Evolutionary conservation across 495 filamentous ascomycete species (phyloP).

Genomic region (Podospora australis): DNA sequence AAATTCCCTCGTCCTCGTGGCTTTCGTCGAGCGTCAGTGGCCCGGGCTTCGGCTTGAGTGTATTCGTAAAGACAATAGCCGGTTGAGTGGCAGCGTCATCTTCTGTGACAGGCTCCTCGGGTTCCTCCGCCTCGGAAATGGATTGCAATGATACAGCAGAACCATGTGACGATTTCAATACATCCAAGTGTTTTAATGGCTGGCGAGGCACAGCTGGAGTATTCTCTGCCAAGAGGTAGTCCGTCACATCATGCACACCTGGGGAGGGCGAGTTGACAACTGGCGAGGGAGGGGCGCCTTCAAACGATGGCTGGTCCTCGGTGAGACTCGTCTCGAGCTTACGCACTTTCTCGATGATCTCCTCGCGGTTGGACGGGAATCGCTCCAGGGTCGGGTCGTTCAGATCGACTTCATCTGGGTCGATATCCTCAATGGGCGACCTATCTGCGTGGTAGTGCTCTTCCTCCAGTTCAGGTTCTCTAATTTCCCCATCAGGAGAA

Average conservation of each 20-base stretch:
- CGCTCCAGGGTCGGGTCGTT: slow-evolving; percentile 46
- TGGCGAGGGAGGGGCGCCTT: slow-evolving; percentile 30
- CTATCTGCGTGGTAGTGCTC: not conserved
- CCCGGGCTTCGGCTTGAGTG: slow-evolving; percentile 7
- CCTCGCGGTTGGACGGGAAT: slow-evolving; percentile 44
- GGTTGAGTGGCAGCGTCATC: slow-evolving; percentile 2
- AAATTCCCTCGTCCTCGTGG: slow-evolving; percentile 30
- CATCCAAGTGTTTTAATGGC: slow-evolving; percentile 8
- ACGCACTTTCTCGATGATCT: slow-evolving; percentile 41
- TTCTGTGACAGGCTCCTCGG: slow-evolving; percentile 11
- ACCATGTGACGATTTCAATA: slow-evolving; percentile 12
- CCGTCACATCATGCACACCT: slow-evolving; percentile 21
- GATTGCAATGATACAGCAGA: slow-evolving; percentile 25
- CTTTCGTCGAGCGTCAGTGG: slow-evolving; percentile 6
- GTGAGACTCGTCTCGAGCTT: slow-evolving; percentile 40
- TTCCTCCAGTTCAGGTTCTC: too few relatives aligned
- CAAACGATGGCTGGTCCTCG: slow-evolving; percentile 37
- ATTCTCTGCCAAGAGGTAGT: slow-evolving; percentile 10
- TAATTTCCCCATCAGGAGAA: slow-evolving; percentile 15
- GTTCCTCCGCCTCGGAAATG: slow-evolving; percentile 23
- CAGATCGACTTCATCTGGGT: slow-evolving; percentile 28
- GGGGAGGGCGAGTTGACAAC: slow-evolving; percentile 20
- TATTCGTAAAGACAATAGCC: slow-evolving; percentile 13
- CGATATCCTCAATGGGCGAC: slow-evolving; percentile 8
- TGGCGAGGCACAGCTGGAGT: slow-evolving; percentile 11